Base-by-base conservation (phyloP, 352 stramenopile genomes). In the Thraustochytrium striatum region DNA sequence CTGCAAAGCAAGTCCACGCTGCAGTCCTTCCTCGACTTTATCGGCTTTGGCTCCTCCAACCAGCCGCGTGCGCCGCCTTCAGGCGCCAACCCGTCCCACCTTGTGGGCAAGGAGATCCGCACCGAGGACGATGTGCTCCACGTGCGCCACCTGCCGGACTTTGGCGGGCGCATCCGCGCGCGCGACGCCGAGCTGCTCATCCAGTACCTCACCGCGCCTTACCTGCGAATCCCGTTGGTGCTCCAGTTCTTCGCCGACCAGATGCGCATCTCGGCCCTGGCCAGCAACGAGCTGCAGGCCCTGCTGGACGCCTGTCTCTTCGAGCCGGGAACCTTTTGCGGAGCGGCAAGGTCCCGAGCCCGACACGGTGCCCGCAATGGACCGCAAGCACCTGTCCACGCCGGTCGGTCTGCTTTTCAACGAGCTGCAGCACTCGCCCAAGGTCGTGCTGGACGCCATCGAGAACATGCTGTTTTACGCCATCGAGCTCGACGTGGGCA, bases 81-180 rank as follows among this genome's bases (percentile, higher is more conserved):
- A 30, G 83, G 84, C 19, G 86, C 84, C 3, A 86, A 89, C 72
- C 83, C 86, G 3, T 84, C 61, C n/a, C 86, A 86, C 57, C 78
- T 89, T 9, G 84, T 86, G 21, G 83, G 86, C 7, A 85, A 85
- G 62, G 72, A 83, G n/a, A 84, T 95, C n/a, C 87, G 95, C 28
- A 97, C 90, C 0, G 90, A 95, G 84, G 90, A 95, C 61, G 90
- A 94, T 57, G 90, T 95, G 38, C 91, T 94, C 86, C 89, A 94
- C 82, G 69, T 90, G 9, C 86, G 88, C 7, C 84, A 91, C 21
- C 65, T 94, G 38, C 90, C 90, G 5, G 91, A 87, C 0, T 95
- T 93, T 78, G 87, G 91, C 57, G 90, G 88, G 38, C 93, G 89
- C 28, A 83, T 94, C 1, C 44, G 82, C 90, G 89, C 21, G 82